Percentiles rank a stretch among this genome's conserved stretches.
These are phyloP conservation scores for Avena sativa DNA, from an alignment of 176 grass and related monocot species.

Conservation along the genomic window DNA sequence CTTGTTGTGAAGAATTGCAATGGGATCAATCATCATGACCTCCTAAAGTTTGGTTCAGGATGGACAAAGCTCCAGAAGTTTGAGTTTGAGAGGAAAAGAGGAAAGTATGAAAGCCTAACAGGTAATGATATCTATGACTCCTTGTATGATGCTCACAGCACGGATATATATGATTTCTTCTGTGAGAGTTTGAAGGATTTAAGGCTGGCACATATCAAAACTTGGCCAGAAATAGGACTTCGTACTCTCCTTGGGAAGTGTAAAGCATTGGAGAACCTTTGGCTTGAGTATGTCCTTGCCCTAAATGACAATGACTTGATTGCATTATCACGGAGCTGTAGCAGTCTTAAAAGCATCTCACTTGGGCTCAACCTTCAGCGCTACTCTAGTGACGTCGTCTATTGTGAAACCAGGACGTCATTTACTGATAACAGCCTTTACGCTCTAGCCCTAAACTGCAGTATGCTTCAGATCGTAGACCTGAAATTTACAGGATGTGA, in stretches of 20 bases:
- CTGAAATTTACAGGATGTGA: not conserved
- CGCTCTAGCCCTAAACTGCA: not conserved
- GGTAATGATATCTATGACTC: not conserved
- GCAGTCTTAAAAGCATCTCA: constrained; percentile 13
- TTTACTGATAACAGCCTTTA: no score
- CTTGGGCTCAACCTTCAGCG: not conserved
- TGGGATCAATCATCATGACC: constrained; percentile 8
- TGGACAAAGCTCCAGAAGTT: no score
- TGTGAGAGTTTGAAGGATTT: constrained; percentile 2
- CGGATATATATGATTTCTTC: not conserved
- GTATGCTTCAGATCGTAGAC: not conserved
- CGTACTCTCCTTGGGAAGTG: not conserved
- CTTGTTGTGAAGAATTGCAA: constrained; percentile 2
- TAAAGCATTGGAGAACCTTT: constrained; percentile 23
- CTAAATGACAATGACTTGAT: not conserved
- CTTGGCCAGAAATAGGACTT: not conserved
- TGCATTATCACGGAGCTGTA: constrained; percentile 1
- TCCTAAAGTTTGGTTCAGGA: constrained; percentile 4
- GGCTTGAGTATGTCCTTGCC: not conserved
- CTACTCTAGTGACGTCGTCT: not conserved
- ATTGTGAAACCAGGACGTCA: not conserved
- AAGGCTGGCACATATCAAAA: not conserved
- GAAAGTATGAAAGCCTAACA: not conserved
- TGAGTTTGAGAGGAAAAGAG: no score
- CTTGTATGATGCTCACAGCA: not conserved